Conservation (phyloP, 148 eudicot genomes). For the Spergularia bocconei region DNA sequence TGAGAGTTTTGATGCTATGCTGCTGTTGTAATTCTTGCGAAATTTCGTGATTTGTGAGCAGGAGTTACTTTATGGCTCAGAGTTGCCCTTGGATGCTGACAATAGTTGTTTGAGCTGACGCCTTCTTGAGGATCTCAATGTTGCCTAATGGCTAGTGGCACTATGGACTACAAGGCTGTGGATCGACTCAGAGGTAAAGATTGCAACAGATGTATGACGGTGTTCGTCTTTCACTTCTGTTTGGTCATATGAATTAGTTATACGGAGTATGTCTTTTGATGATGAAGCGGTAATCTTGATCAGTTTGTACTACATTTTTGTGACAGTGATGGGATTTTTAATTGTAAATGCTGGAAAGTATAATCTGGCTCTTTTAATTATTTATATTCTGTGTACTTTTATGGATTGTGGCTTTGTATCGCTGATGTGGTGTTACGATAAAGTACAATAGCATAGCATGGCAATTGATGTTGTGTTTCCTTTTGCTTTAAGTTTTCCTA, state of each 20-base stretch:
- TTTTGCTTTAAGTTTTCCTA: too few species aligned
- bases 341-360: background rate
- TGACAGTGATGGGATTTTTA: background rate
- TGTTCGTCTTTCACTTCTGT: background rate
- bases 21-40: background rate
- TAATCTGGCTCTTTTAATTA: background rate
- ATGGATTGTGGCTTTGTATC: background rate
- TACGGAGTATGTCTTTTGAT: background rate
- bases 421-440: background rate
- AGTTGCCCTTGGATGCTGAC: constrained; percentile 4
- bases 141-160: constrained; percentile 66
- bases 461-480: too few species aligned
- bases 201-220: background rate
- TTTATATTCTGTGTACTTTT: too few species aligned
- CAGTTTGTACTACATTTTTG: background rate
- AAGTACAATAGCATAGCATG: background rate
- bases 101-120: constrained; percentile 27
- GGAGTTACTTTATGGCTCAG: constrained; percentile 21
- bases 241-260: background rate
- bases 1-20: background rate
- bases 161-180: constrained; percentile 53
- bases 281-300: background rate
- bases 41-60: constrained; percentile 13
- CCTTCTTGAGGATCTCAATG: constrained; percentile 45
- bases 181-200: constrained; percentile 49